Evolutionary conservation across 2,329 filamentous ascomycete species (phyloP).

Genomic region (Sclerotinia spermophila): DNA sequence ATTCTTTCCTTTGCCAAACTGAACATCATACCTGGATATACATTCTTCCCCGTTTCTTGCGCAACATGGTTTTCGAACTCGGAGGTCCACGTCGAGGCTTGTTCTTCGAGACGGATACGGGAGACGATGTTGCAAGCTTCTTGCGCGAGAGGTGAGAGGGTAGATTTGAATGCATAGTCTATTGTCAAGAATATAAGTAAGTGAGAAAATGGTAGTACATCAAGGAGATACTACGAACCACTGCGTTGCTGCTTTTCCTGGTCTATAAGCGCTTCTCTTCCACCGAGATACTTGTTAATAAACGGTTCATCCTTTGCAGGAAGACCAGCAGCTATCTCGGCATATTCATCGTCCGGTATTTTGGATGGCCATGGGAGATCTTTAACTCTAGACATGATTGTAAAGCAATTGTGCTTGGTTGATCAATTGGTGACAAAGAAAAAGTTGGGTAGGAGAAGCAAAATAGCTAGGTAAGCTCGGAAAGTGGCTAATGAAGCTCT

Average conservation of each 20-base stretch:
- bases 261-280: slow-evolving; percentile 69
- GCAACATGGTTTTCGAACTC: slow-evolving; percentile 68
- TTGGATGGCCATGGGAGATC: slow-evolving; percentile 34
- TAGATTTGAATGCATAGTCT: slow-evolving; percentile 69
- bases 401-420: not conserved
- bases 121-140: slow-evolving; percentile 77
- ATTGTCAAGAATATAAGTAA: slow-evolving; percentile 28
- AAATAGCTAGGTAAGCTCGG: not conserved
- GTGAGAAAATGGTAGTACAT: slow-evolving; percentile 22
- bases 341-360: slow-evolving; percentile 53
- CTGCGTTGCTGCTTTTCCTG: slow-evolving; percentile 81
- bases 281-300: slow-evolving; percentile 75
- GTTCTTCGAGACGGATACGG: slow-evolving; percentile 74
- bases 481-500: not conserved
- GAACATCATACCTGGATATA: slow-evolving; percentile 94
- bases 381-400: slow-evolving; percentile 29
- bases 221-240: slow-evolving; percentile 48
- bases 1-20: slow-evolving; percentile 79
- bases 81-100: slow-evolving; percentile 70
- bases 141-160: slow-evolving; percentile 73
- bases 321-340: slow-evolving; percentile 53
- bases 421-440: not conserved
- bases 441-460: not conserved
- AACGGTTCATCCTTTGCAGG: slow-evolving; percentile 65
- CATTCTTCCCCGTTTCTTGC: slow-evolving; percentile 56